Evolutionary conservation across 78 protist genomes (phyloP), one percentile per base, ranked within the genome.

Genomic region (Dictyostelium capitatum): DNA sequence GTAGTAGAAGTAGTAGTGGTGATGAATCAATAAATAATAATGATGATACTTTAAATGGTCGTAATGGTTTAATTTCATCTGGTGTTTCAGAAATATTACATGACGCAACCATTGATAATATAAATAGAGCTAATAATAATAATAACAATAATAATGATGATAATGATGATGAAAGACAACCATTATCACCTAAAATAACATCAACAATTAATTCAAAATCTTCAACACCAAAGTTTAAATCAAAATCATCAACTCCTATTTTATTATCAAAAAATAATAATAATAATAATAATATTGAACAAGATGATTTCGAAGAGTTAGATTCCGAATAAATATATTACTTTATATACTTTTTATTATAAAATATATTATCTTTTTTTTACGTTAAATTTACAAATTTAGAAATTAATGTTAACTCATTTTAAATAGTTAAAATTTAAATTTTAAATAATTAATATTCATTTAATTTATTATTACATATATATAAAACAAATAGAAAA

Each of bases 141-240:
- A 37, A 37, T 2, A 37, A 57, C 10, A 57, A 62, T 62, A 37
- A 23, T 25, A 11, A 25, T 25, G 11, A 19, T 1, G 23, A 0
- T 25, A 62, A 62, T 25, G 28, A 62, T 25, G 8, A 11, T 37
- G 78, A 70, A 37, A 70, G 14, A 70, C 78, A 70, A 70, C 78
- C 78, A 70, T 37, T 70, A 19, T 70, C 78, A 7, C 78, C 78
- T 17, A 15, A 5, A 12, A 70, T 70, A 41, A 41, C 25, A 14
- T 70, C 78, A 17, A 41, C 62, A 3, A 37, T 37, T 37, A 1
- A 37, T 37, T 37, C 43, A 37, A 37, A 37, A 37, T 3, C 1
- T 37, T 37, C 70, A 62, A 62, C 70, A 6, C 70, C 70, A 25
- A 62, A 62, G 23, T 32, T 25, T 25, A 62, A 62, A 25, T 25